Percentiles rank a stretch among this genome's conserved stretches.
phyloP scores from a whole-genome alignment of 2,329 filamentous ascomycete species.

The Graphiopsis chlorocephala region DNA sequence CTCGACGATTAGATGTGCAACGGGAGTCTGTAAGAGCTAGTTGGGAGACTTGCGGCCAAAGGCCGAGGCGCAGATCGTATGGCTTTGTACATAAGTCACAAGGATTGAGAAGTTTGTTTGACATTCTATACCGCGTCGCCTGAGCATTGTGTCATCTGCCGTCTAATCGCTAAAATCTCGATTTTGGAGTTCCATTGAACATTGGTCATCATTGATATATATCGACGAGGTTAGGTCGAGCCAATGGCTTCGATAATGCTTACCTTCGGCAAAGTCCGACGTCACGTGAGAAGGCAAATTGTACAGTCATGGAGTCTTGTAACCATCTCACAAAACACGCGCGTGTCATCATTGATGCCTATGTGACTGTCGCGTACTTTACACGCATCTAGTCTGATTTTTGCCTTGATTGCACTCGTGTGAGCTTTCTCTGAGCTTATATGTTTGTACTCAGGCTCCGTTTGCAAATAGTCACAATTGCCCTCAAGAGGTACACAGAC shows the following conservation, averaged over 20 bases:
- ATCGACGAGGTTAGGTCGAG: not conserved
- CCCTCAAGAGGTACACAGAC: not conserved
- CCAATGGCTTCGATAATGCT: conserved; percentile 14
- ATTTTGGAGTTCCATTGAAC: not conserved
- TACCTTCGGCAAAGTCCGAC: not conserved
- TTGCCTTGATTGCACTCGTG: not conserved
- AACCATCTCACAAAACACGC: not conserved
- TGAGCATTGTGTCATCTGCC: not conserved
- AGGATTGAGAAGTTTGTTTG: conserved; percentile 11
- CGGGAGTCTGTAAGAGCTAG: conserved; percentile 11
- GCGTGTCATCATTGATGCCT: not conserved
- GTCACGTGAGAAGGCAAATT: not conserved
- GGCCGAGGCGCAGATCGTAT: conserved; percentile 1
- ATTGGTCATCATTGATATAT: not conserved
- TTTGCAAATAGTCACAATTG: not conserved
- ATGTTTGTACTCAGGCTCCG: not conserved
- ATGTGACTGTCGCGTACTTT: not conserved
- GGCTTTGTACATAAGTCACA: conserved; percentile 13
- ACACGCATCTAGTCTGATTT: not conserved
- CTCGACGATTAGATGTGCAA: conserved; percentile 43
- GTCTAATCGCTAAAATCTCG: not conserved
- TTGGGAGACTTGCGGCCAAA: not conserved
- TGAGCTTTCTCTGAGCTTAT: not conserved
- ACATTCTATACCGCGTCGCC: not conserved
- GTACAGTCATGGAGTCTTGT: not conserved